Base-by-base conservation (phyloP, 208 protist genomes). In the Leishmania mexicana region DNA sequence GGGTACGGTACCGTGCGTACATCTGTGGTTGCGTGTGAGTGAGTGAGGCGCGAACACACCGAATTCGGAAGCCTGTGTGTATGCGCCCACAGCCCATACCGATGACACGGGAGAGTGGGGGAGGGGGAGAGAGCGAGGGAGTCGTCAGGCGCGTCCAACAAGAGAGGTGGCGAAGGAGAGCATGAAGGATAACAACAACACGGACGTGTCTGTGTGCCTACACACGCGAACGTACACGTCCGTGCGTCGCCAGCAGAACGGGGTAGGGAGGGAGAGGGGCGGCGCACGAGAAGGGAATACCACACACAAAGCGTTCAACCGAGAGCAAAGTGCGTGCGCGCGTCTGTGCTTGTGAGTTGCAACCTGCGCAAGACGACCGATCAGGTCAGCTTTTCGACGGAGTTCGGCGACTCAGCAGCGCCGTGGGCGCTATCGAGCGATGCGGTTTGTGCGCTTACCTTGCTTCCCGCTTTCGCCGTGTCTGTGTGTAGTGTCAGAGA, bases 1-100 rank as follows among this genome's bases (percentile, higher is more conserved):
- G 90, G 31, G 92, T 94, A 38, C 94, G 92, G 79, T 94, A 97
- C 28, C 94, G 90, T 24, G 94, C 94, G 79, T 97, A 97, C 94
- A 97, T 97, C 54, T 68, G 31, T 31, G 53, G 28, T 10, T 45
- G 75, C 10, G 75, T 24, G 40, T 51, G 28, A 24, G 38, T 3
- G 53, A 49, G 13, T 6, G 62, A 8, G 62, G 31, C 13, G 15
- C 31, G 31, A 68, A 40, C 31, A 40, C 13, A 13, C 62, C 62
- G 11, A n/a, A 17, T n/a, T 17, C 42, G n/a, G 15, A 19, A 31
- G 31, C 11, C 28, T 57, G 17, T 75, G 71, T 10, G 71, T 42
- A 28, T 17, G 42, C 19, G 73, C 38, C 49, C 38, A n/a, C 35
- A 47, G 40, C 31, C 65, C 17, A n/a, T 49, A 49, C 40, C 35